Evolutionary conservation across 768 basidiomycete genomes (phyloP), one percentile per base, ranked within the genome.

Genomic region (Rubroboletus satanas): DNA sequence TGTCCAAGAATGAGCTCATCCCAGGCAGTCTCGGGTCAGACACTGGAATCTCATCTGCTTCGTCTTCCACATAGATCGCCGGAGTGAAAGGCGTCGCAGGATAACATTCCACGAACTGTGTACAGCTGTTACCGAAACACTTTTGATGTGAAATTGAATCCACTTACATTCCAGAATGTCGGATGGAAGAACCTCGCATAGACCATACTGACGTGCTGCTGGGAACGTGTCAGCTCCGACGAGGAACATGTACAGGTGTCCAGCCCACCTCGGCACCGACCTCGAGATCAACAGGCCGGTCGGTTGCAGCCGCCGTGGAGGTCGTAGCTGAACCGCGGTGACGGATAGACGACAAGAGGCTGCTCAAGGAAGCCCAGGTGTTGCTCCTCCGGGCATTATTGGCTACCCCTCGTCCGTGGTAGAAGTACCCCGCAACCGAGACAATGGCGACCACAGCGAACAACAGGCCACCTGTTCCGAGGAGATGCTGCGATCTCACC

Each of bases 151-250:
- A 43, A 28, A 14, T 17, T 5, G 1, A 38, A 15, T 31, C 0
- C 17, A 47, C 60, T 43, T 18, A 62, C 65, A 38, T 62, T 55
- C 65, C 65, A 66, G 18, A 42, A 43, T 1, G 48, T 56, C 3
- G 65, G 65, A 33, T 66, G 65, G 36, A 66, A 66, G 48, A 44
- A 58, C 37, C 36, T 62, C 0, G 62, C 62, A 31, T 66, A 65
- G 0, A 66, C 54, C 60, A 62, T 65, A 14, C 35, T 62, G 5
- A 65, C 54, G 23, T 67, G 55, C 15, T 59, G 29, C 41, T 58
- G 23, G 10, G 1, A 1, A 1, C 15, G 7, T 3, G 21, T 67
- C 26, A 58, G 35, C 14, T 4, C 3, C 1, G 42, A n/a, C 4
- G 6, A 56, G 21, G 32, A 21, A 8, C 3, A 35, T 10, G 12